Base-by-base conservation (phyloP, 768 basidiomycete species). In the Phanerochaete carnosa region DNA sequence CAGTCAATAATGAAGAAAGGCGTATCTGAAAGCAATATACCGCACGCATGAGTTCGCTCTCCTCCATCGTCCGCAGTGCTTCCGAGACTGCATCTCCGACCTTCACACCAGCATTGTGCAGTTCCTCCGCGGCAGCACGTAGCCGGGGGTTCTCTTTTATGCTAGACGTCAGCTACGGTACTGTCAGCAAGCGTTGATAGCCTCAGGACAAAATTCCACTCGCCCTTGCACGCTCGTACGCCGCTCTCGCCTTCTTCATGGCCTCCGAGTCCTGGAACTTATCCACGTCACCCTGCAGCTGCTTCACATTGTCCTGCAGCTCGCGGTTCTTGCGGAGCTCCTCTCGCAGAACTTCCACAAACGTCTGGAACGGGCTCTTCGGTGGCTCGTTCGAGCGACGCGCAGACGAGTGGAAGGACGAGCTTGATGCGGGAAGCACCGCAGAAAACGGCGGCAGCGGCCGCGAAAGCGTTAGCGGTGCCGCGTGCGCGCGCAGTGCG, bases 201-300 rank as follows among this genome's bases (percentile, higher is more conserved):
- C 28, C n/a, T 32, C 15, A 25, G 2, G 15, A 19, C 43, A 45
- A 61, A 22, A 19, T 55, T 16, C n/a, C 8, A 82, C 86, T 62
- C 70, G 98, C 95, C 76, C 96, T 83, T 8, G 96, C 94, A 62
- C 90, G 85, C 77, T 98, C 96, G 76, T 98, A 98, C 60, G 92
- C 87, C 54, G 92, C 94, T 71, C 83, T 84, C 1, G 95, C 95
- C 68, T 82, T 83, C 78, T 92, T 94, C 94, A 99, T 89, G 15
- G 95, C 90, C 71, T 96, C 94, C 57, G 93, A 94, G 73, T 98
- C 97, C 79, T 98, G 95, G 52, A 98, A 76, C 76, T 97, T 97
- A 77, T 94, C 92, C 37, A 97, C 96, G 73, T 98, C 95, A 63
- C 97, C 97, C 76, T 96, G 94, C 19, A 99, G 81, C 76, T 97